Conservation (phyloP, 2,329 filamentous ascomycete species). For the Byssothecium circinans region DNA sequence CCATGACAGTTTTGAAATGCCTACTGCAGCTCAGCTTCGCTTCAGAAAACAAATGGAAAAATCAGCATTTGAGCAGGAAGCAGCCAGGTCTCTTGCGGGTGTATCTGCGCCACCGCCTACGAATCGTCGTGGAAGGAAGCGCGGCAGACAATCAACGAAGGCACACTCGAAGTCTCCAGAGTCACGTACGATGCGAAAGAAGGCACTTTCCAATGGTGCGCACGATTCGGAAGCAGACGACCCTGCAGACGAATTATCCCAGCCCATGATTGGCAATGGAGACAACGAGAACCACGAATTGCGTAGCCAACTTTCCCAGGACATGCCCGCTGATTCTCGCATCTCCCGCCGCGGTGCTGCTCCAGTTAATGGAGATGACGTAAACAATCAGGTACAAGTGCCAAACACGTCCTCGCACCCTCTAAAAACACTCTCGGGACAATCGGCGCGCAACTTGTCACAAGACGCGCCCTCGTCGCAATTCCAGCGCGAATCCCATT, state of each 20-base stretch:
- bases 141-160: constrained; percentile 16
- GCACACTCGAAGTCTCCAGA: constrained; percentile 31
- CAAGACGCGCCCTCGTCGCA: constrained; percentile 25
- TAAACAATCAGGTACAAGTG: constrained; percentile 33
- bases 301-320: constrained; percentile 40
- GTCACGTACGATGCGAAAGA: constrained; percentile 6
- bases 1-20: constrained; percentile 37
- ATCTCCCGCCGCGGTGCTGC: background rate
- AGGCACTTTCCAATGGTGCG: constrained; percentile 7
- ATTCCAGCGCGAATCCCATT: constrained; percentile 22
- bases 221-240: constrained; percentile 28
- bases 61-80: constrained; percentile 26
- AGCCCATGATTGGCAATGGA: constrained; percentile 13
- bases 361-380: constrained; percentile 1
- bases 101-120: constrained; percentile 30
- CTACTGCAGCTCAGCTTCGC: constrained; percentile 20
- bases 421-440: constrained; percentile 26
- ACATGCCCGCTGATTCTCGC: constrained; percentile 17
- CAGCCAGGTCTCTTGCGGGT: constrained; percentile 25
- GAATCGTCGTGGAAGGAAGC: constrained; percentile 16
- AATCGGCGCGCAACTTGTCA: constrained; percentile 18
- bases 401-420: constrained; percentile 44
- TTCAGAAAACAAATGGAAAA: constrained; percentile 22
- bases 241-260: constrained; percentile 22
- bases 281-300: constrained; percentile 24